phyloP scores from a whole-genome alignment of 2,329 filamentous ascomycete species.

The Lanzia echinophila region DNA sequence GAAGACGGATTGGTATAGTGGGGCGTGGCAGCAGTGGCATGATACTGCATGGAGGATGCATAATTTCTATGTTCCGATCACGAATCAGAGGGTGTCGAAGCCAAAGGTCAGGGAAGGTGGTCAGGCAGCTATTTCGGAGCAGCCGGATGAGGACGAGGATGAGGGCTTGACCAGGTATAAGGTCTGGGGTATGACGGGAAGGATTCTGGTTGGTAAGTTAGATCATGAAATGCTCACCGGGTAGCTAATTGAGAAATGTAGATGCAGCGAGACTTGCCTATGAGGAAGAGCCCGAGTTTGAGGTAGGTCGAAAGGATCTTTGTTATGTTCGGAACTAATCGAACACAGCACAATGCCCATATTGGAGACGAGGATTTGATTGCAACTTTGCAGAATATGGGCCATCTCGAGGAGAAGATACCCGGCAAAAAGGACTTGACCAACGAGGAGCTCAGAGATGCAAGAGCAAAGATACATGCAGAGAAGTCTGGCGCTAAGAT shows the following conservation, averaged over 20 bases:
- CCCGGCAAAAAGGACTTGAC: constrained; percentile 45
- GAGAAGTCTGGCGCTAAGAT: constrained; percentile 10
- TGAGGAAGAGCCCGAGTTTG: constrained; percentile 74
- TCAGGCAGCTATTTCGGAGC: constrained; percentile 39
- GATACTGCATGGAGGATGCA: constrained; percentile 76
- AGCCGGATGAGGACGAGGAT: constrained; percentile 42
- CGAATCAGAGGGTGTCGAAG: constrained; percentile 60
- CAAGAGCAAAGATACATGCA: constrained; percentile 16
- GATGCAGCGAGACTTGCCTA: constrained; percentile 85
- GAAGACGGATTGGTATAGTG: constrained; percentile 66
- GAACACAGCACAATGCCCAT: constrained; percentile 25
- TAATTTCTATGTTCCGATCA: constrained; percentile 83
- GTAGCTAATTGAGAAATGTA: neutral
- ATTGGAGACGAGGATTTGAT: constrained; percentile 58
- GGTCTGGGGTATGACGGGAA: constrained; percentile 92
- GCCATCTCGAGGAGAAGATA: constrained; percentile 45
- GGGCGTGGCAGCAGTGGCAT: constrained; percentile 75
- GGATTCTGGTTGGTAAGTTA: constrained; percentile 59
- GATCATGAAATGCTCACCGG: neutral
- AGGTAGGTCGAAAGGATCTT: constrained; percentile 41
- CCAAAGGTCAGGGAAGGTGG: constrained; percentile 38
- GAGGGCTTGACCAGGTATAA: constrained; percentile 55
- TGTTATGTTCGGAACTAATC: constrained; percentile 7
- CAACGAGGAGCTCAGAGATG: constrained; percentile 40
- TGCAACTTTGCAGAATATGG: constrained; percentile 45